Evolutionary conservation across 2,329 filamentous ascomycete species (phyloP).

Genomic region (Gliomastix tumulicola): DNA sequence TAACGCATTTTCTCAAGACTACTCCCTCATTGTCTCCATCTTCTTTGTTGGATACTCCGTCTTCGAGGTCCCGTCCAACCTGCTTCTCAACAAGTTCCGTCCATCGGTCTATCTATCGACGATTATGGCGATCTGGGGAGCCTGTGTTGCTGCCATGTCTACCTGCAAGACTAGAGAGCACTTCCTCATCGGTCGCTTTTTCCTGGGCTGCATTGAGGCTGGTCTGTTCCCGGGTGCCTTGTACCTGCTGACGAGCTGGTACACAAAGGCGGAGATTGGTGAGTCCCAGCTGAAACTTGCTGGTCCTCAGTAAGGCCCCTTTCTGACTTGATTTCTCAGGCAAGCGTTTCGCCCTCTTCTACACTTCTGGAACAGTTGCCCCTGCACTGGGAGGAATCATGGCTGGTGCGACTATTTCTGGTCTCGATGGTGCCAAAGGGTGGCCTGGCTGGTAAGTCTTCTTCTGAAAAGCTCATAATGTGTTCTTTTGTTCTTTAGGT

Average conservation of each 20-base stretch:
- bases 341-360: slow-evolving; percentile 48
- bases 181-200: slow-evolving; percentile 60
- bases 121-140: slow-evolving; percentile 58
- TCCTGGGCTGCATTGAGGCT: slow-evolving; percentile 63
- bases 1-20: too few relatives aligned
- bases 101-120: slow-evolving; percentile 58
- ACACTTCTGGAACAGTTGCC: slow-evolving; percentile 45
- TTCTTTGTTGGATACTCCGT: slow-evolving; percentile 58
- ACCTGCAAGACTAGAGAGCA: slow-evolving; percentile 72
- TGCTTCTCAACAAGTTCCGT: slow-evolving; percentile 55
- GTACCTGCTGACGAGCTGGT: slow-evolving; percentile 69
- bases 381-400: slow-evolving; percentile 30
- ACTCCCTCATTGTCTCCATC: slow-evolving; percentile 48
- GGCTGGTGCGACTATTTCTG: slow-evolving; percentile 27
- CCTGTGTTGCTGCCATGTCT: slow-evolving; percentile 65
- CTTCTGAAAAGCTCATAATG: not conserved
- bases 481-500: too few relatives aligned
- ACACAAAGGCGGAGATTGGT: slow-evolving; percentile 63
- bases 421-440: slow-evolving; percentile 16
- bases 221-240: slow-evolving; percentile 64
- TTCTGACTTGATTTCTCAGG: too few relatives aligned
- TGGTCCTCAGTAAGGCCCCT: too few relatives aligned
- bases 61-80: slow-evolving; percentile 60
- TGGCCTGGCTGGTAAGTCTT: slow-evolving; percentile 9
- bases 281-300: too few relatives aligned